Percentiles rank a stretch among this genome's conserved stretches.
These are phyloP conservation scores for Cladophialophora exuberans DNA, from an alignment of 2,329 filamentous ascomycete species.

Conservation along the genomic window DNA sequence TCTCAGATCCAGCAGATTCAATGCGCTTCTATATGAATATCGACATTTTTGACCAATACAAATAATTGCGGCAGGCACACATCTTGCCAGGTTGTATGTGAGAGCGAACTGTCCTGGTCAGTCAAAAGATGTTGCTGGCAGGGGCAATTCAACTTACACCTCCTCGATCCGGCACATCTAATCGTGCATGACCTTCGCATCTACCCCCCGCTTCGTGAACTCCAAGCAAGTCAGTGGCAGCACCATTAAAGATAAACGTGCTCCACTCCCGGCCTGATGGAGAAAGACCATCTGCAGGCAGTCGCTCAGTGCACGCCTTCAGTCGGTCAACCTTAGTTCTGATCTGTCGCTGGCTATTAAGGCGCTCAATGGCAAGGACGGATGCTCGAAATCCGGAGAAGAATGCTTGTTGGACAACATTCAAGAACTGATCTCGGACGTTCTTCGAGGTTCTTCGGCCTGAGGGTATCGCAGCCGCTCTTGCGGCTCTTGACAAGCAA, in stretches of 20 bases:
- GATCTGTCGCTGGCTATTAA: not conserved
- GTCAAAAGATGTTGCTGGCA: not conserved
- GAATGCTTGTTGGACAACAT: not conserved
- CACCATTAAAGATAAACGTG: not conserved
- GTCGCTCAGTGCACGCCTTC: not conserved
- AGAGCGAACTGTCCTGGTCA: conserved; percentile 5
- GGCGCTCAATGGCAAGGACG: conserved; percentile 1
- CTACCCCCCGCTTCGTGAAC: not conserved
- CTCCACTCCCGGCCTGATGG: not conserved
- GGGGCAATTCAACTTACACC: not conserved
- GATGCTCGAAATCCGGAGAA: conserved; percentile 1
- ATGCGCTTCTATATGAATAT: not conserved
- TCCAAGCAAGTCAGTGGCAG: not conserved
- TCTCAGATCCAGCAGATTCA: conserved; percentile 1
- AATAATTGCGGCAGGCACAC: not conserved
- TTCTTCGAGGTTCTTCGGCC: not conserved
- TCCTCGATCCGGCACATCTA: not conserved
- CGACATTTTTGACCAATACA: not conserved
- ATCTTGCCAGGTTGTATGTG: not conserved
- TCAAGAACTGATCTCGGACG: not conserved
- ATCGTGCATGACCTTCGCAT: not conserved
- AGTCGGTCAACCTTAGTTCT: not conserved
- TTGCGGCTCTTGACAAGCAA: not conserved
- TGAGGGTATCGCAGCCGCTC: not conserved
- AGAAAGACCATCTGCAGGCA: not conserved